These are phyloP conservation scores for Solanum verrucosum DNA, from an alignment of 257 asterid genomes.

Conservation along the genomic window DNA sequence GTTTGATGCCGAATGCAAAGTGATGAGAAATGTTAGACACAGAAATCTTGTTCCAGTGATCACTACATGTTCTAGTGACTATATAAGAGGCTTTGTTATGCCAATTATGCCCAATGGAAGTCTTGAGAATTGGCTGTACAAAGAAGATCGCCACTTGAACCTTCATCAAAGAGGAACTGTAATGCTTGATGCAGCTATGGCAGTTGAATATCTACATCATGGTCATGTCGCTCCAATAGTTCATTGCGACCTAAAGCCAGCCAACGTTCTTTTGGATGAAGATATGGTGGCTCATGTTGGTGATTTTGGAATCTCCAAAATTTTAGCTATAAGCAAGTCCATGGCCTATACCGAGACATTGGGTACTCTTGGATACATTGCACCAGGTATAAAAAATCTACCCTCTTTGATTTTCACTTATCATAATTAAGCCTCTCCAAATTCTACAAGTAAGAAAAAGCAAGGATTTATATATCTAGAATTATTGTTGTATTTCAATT, in stretches of 20 bases:
- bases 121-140: conserved; percentile 17
- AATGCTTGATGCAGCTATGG: conserved; percentile 19
- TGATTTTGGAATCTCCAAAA: conserved; percentile 29
- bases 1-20: conserved; percentile 21
- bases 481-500: not conserved
- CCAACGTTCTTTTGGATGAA: conserved; percentile 20
- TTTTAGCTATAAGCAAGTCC: not conserved
- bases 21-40: conserved; percentile 18
- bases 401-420: not conserved
- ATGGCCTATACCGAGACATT: conserved; percentile 12
- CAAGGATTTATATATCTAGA: not conserved
- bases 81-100: conserved; percentile 14
- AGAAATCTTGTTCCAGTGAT: conserved; percentile 22
- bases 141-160: not conserved
- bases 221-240: conserved; percentile 13
- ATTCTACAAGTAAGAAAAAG: not conserved
- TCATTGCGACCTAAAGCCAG: conserved; percentile 31
- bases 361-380: conserved; percentile 29
- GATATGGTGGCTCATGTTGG: conserved; percentile 7
- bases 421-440: not conserved
- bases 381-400: conserved; percentile 16
- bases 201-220: conserved; percentile 28
- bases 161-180: conserved; percentile 7
- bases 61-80: conserved; percentile 10
- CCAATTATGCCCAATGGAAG: conserved; percentile 20